Evolutionary conservation across 2,329 filamentous ascomycete species (phyloP), one percentile per base, ranked within the genome.

Genomic region (Aquanectria penicillioides): DNA sequence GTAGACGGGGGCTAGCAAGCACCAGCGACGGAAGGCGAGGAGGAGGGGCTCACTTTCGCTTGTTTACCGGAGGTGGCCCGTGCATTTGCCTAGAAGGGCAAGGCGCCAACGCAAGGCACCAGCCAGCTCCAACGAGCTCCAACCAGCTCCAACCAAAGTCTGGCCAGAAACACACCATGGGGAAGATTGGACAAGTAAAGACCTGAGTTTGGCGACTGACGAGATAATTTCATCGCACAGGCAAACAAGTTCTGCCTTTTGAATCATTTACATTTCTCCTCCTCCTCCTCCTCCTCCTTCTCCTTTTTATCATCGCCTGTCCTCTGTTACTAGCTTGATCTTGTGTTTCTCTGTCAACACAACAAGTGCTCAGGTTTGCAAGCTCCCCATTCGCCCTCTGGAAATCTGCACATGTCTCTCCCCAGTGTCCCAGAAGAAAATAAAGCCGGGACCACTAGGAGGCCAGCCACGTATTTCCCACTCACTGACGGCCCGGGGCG

Each of bases 21-120:
- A 44, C 52, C 47, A 51, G 40, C 33, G 33, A 44, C 25, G 57
- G 51, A 46, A 56, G 25, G 44, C 44, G 50, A 31, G 15, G 49
- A 26, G 25, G 37, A 54, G 37, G 49, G 50, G 50, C 36, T 37
- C 63, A 68, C 65, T 71, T 64, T 74, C 71, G 65, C 63, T 74
- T 78, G 74, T 75, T 76, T 75, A 72, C 68, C 37, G 25, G 6
- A 22, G 11, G 2, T 68, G 69, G 64, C 44, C 69, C 61, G 72
- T 73, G 73, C 73, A n/a, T 55, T n/a, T 38, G n/a, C 59, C 61
- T 22, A 61, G 67, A 73, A 54, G 23, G 71, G 73, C 47, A 71
- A 73, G 65, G 71, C 64, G 63, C 52, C 51, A 62, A 59, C 62
- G 56, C 64, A 61, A 54, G 59, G 49, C 43, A 62, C 59, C 44